Evolutionary conservation across 2,329 filamentous ascomycete species (phyloP), one percentile per base, ranked within the genome.

Genomic region (Apiospora koreana): DNA sequence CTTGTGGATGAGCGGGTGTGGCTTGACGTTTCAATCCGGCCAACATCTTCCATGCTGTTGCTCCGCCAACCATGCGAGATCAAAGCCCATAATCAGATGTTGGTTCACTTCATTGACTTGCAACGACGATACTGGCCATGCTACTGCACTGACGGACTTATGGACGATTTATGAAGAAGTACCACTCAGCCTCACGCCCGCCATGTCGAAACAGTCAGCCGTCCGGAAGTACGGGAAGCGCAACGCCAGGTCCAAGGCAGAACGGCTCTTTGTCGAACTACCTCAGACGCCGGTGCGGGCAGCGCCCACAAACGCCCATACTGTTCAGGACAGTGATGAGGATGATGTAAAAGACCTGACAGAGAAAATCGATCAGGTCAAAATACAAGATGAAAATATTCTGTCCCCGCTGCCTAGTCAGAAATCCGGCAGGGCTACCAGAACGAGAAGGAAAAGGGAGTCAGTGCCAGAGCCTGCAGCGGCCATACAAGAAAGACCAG

Each of bases 151-250:
- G 2, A 12, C 9, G 9, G 8, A 35, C 8, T n/a, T 28, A 23
- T 38, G 31, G 9, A 38, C 38, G 54, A 38, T 9, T 62, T 9
- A 62, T 62, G 54, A 35, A 62, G 31, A 35, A 62, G 31, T 21
- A n/a, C 8, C 12, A 38, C 7, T 38, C 54, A 38, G 9, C 18
- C 3, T 7, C 10, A 25, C 66, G 81, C 75, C 35, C 66, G 81
- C 75, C 35, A 89, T 88, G 87, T 79, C 84, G 45, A 82, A 83
- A 70, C 80, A 81, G 67, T 78, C 80, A 3, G 77, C 81, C 23
- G 74, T 81, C 12, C 84, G 85, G 2, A 86, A 83, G 70, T 89
- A 89, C 79, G 87, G 87, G 70, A 87, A 85, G 71, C 80, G 81
- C 62, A 80, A 81, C 41, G 86, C 81, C 71, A 83, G 84, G 62